Evolutionary conservation across 108 stramenopile genomes (phyloP).

Genomic region (Nitzschia sp.): DNA sequence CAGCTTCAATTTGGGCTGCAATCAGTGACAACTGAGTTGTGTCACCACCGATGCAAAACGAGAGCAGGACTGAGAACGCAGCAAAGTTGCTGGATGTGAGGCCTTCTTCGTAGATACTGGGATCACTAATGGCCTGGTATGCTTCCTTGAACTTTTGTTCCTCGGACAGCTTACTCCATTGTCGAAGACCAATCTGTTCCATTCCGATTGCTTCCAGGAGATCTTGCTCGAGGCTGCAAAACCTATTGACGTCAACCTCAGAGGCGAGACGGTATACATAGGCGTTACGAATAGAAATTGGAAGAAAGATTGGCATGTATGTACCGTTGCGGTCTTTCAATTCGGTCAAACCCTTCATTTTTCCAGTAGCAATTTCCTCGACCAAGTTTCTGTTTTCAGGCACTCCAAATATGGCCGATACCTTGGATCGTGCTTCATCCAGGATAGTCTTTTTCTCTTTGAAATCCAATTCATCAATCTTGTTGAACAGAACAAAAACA

Average conservation of each 20-base stretch:
- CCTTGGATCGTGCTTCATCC: slow-evolving; percentile 11
- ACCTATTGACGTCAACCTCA: slow-evolving; percentile 18
- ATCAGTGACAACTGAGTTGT: slow-evolving; percentile 12
- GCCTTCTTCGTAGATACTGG: slow-evolving; percentile 20
- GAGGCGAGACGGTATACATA: slow-evolving; percentile 30
- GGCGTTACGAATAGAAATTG: slow-evolving; percentile 30
- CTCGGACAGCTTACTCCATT: slow-evolving; percentile 17
- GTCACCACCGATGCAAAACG: slow-evolving; percentile 21
- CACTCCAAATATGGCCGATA: slow-evolving; percentile 7
- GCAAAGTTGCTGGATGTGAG: slow-evolving; percentile 27
- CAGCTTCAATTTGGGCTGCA: slow-evolving; percentile 14
- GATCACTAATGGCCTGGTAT: slow-evolving; percentile 18
- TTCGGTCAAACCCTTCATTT: neutral
- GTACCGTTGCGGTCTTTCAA: neutral
- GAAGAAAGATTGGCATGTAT: slow-evolving; percentile 18
- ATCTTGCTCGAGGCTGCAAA: slow-evolving; percentile 28
- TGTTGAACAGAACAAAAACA: slow-evolving; percentile 29
- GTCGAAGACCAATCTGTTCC: slow-evolving; percentile 21
- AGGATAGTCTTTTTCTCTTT: slow-evolving; percentile 28
- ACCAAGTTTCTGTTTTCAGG: too few species aligned
- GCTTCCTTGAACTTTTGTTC: slow-evolving; percentile 22
- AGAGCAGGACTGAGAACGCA: slow-evolving; percentile 8
- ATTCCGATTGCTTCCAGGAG: slow-evolving; percentile 26
- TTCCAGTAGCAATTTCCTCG: neutral
- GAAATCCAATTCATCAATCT: slow-evolving; percentile 36